A percentile compares a stretch with the other conserved stretches of the same genome.
Conservation (phyloP, 1,284 basidiomycete species). For the Pisolithus thermaeus region DNA sequence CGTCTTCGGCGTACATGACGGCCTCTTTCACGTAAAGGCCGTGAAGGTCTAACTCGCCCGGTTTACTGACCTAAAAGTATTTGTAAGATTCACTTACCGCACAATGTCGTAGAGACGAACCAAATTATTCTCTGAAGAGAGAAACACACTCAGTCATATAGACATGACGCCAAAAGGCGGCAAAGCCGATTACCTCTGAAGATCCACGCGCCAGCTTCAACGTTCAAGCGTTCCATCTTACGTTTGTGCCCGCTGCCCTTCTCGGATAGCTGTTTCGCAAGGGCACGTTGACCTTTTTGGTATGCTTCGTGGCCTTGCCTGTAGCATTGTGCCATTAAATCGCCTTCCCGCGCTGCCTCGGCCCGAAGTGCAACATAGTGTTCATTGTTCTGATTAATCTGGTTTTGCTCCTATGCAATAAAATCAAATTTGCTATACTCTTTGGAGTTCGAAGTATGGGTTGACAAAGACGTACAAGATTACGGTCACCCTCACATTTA, state of each 20-base stretch:
- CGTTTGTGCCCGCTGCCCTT: slow-evolving; percentile 79
- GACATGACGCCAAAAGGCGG: background rate
- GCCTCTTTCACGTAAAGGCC: slow-evolving; percentile 94
- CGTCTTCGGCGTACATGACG: slow-evolving; percentile 61
- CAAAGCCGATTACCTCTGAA: slow-evolving; percentile 53
- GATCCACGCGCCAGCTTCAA: slow-evolving; percentile 87
- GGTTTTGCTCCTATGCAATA: slow-evolving; percentile 48
- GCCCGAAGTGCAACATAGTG: slow-evolving; percentile 67
- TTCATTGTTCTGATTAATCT: slow-evolving; percentile 63
- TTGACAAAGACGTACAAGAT: slow-evolving; percentile 11
- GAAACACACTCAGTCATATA: background rate
- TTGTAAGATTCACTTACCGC: background rate
- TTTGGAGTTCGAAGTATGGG: background rate
- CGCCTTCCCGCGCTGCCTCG: slow-evolving; percentile 68
- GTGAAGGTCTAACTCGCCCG: slow-evolving; percentile 83
- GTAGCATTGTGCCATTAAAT: slow-evolving; percentile 67
- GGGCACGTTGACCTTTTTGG: slow-evolving; percentile 63
- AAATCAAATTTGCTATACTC: background rate
- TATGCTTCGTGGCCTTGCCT: slow-evolving; percentile 68
- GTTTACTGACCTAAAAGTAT: slow-evolving; percentile 51
- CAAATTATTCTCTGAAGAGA: slow-evolving; percentile 72
- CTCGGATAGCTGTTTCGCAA: slow-evolving; percentile 79
- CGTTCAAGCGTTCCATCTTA: slow-evolving; percentile 79
- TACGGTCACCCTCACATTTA: slow-evolving; percentile 7
- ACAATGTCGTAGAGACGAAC: slow-evolving; percentile 28